These are phyloP conservation scores for Fragaria nilgerrensis DNA, from an alignment of 306 rosid genomes.

Conservation along the genomic window DNA sequence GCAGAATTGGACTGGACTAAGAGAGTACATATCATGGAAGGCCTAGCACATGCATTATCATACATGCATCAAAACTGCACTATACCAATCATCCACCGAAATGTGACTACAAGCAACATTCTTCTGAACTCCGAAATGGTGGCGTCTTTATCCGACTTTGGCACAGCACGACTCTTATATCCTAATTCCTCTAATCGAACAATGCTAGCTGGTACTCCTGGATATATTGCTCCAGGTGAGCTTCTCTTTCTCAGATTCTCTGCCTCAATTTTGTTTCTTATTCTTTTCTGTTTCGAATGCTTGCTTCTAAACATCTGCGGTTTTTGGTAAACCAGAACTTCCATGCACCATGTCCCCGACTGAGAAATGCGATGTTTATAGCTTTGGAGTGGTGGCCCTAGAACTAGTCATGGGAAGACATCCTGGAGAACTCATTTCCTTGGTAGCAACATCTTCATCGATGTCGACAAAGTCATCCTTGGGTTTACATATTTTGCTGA, in stretches of 20 bases:
- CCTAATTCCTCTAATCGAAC: slow-evolving; percentile 22
- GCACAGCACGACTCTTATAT: slow-evolving; percentile 25
- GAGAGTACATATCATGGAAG: slow-evolving; percentile 12
- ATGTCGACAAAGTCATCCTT: background rate
- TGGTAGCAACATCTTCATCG: background rate
- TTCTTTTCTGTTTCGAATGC: background rate
- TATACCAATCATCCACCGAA: slow-evolving; percentile 26
- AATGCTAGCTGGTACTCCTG: slow-evolving; percentile 15
- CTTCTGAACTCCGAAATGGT: slow-evolving; percentile 23
- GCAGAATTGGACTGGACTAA: slow-evolving; percentile 22
- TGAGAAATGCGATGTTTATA: slow-evolving; percentile 26
- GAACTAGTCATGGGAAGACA: slow-evolving; percentile 34
- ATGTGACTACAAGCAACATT: slow-evolving; percentile 24
- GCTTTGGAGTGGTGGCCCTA: slow-evolving; percentile 37
- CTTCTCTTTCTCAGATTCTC: background rate
- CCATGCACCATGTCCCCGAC: slow-evolving; percentile 19
- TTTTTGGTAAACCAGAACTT: slow-evolving; percentile 10
- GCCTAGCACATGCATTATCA: slow-evolving; percentile 27
- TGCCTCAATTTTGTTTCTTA: background rate
- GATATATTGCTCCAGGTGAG: slow-evolving; percentile 35
- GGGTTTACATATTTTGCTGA: slow-evolving; percentile 8
- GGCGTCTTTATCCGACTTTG: slow-evolving; percentile 30
- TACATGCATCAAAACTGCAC: slow-evolving; percentile 33
- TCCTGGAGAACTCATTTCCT: slow-evolving; percentile 19
- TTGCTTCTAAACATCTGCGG: background rate